These are phyloP conservation scores for Mucor circinelloides DNA, from an alignment of 371 early-diverging fungal species.

Conservation along the genomic window DNA sequence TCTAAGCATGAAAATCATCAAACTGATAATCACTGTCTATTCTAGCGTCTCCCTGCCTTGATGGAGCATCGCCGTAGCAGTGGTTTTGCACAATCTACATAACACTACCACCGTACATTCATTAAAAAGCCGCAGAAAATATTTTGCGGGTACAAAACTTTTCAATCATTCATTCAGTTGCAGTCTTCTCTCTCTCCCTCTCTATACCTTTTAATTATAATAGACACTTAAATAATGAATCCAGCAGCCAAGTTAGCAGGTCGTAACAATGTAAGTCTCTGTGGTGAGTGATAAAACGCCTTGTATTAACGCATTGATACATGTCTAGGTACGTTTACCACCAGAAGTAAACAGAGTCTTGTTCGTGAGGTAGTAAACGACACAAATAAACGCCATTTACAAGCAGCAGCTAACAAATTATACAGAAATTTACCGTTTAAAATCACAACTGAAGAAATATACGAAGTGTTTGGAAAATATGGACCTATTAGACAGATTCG, in stretches of 20 bases:
- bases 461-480: slow-evolving; percentile 97
- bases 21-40: too few species aligned
- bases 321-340: slow-evolving; percentile 75
- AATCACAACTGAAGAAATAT: slow-evolving; percentile 93
- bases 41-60: neutral
- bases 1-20: too few species aligned
- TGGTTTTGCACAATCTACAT: neutral
- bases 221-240: slow-evolving; percentile 6
- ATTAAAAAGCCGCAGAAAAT: neutral
- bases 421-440: slow-evolving; percentile 92
- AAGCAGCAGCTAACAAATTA: neutral
- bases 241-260: slow-evolving; percentile 18
- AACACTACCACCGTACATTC: neutral
- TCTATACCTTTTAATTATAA: too few species aligned
- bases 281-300: neutral
- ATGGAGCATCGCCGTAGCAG: neutral
- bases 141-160: neutral
- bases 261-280: slow-evolving; percentile 19
- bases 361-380: slow-evolving; percentile 71
- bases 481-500: slow-evolving; percentile 96
- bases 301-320: neutral
- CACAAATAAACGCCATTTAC: neutral
- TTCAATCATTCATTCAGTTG: neutral
- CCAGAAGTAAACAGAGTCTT: slow-evolving; percentile 93
- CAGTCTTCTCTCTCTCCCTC: neutral